Percentiles rank a stretch among this genome's conserved stretches.
Conservation (phyloP, 2,329 filamentous ascomycete genomes). For the Ophiostoma sp. region DNA sequence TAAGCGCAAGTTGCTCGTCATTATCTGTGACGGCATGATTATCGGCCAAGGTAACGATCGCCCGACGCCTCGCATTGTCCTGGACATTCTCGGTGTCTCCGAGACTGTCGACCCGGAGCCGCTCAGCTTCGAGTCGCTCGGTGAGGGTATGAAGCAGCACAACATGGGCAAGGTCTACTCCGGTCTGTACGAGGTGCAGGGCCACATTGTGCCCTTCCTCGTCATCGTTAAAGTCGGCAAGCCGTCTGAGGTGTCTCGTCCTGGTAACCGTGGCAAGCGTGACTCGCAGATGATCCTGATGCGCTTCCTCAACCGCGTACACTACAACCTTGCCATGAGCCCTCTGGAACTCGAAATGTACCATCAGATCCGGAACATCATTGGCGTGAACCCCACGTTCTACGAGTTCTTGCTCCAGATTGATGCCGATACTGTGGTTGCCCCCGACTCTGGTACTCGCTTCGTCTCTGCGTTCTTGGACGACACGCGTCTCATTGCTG, state of each 20-base stretch:
- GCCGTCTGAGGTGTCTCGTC: slow-evolving; percentile 89
- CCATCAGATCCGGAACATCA: slow-evolving; percentile 97
- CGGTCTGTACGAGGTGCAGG: slow-evolving; percentile 94
- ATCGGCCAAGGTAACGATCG: slow-evolving; percentile 97
- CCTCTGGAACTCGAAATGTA: slow-evolving; percentile 97
- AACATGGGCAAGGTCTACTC: slow-evolving; percentile 99
- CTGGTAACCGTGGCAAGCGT: slow-evolving; percentile 98
- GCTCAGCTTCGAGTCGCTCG: slow-evolving; percentile 92
- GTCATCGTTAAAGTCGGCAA: slow-evolving; percentile 98
- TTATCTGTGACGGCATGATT: slow-evolving; percentile 99
- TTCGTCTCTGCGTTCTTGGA: slow-evolving; percentile 89
- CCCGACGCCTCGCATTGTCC: slow-evolving; percentile 89
- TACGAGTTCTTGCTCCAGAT: slow-evolving; percentile 97
- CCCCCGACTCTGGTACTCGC: slow-evolving; percentile 82
- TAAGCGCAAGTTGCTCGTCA: slow-evolving; percentile 90
- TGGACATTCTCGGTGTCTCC: slow-evolving; percentile 94
- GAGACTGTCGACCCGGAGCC: slow-evolving; percentile 94
- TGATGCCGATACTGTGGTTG: slow-evolving; percentile 94
- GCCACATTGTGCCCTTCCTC: slow-evolving; percentile 96
- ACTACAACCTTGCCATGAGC: slow-evolving; percentile 96
- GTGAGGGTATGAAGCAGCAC: slow-evolving; percentile 94
- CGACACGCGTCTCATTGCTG: slow-evolving; percentile 88
- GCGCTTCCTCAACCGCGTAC: slow-evolving; percentile 98
- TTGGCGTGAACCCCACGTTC: slow-evolving; percentile 96
- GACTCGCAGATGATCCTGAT: slow-evolving; percentile 98